A percentile compares a stretch with the other conserved stretches of the same genome.
phyloP scores from a whole-genome alignment of 2,329 filamentous ascomycete genomes.

The Sporothrix euskadiensis region DNA sequence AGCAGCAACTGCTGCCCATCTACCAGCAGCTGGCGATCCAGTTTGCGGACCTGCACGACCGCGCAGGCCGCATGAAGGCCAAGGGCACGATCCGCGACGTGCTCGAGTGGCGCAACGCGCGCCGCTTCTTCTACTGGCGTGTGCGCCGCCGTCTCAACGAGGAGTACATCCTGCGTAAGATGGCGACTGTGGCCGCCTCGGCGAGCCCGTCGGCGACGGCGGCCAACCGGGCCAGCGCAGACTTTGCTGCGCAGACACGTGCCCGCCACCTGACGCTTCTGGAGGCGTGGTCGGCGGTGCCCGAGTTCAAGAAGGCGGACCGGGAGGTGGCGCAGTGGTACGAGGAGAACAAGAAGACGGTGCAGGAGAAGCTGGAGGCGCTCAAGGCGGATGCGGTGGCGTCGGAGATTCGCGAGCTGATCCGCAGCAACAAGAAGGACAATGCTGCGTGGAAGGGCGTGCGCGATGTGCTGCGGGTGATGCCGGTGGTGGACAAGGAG shows the following conservation, averaged over 20 bases:
- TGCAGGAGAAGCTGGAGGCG: constrained; percentile 80
- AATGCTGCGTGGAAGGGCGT: constrained; percentile 80
- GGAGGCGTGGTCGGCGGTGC: constrained; percentile 77
- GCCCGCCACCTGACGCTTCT: constrained; percentile 71
- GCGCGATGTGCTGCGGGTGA: constrained; percentile 77
- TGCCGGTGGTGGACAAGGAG: constrained; percentile 87
- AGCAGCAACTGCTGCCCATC: constrained; percentile 85
- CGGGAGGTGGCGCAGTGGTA: constrained; percentile 89
- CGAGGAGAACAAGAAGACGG: constrained; percentile 83
- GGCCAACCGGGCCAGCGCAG: constrained; percentile 41
- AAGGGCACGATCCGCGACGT: constrained; percentile 88
- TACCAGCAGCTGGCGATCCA: constrained; percentile 95
- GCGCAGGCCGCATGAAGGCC: constrained; percentile 95
- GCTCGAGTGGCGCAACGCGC: constrained; percentile 82
- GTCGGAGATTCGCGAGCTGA: constrained; percentile 68
- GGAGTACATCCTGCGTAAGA: constrained; percentile 93
- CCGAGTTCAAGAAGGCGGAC: constrained; percentile 77
- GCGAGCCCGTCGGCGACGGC: constrained; percentile 24
- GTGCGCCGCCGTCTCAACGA: constrained; percentile 94
- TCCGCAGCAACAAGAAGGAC: constrained; percentile 69
- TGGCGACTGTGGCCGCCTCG: constrained; percentile 54
- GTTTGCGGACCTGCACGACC: constrained; percentile 96
- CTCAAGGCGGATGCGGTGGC: constrained; percentile 68
- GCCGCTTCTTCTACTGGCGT: constrained; percentile 99
- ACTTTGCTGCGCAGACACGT: constrained; percentile 52